Base-by-base conservation (phyloP, 2,329 filamentous ascomycete species). In the Periconia sp. region DNA sequence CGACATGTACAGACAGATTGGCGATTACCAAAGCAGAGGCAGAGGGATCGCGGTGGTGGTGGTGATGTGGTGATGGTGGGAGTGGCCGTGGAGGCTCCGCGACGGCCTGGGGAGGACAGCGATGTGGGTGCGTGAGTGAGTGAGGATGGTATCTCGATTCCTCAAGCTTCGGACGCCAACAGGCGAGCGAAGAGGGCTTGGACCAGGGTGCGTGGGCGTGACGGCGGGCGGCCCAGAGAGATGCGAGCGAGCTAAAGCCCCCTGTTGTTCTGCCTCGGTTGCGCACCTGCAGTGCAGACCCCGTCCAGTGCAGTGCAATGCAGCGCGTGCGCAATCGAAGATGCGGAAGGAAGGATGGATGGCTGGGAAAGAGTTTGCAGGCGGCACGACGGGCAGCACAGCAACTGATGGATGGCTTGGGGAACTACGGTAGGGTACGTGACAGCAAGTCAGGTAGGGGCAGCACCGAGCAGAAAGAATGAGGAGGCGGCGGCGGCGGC, bases 1-100 rank as follows among this genome's bases (percentile, higher is more conserved):
- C 62, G 62, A 63, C 59, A 64, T 61, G 59, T 52, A 63, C 43
- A 23, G 20, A 23, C 43, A 31, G 27, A 10, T 23, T 15, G 23
- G 13, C 17, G 19, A 27, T 13, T 18, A n/a, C 19, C 3, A 23
- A 17, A 23, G 31, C 43, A 31, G 20, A 11, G 6, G 43, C 30
- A 37, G 33, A 37, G 33, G 15, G 17, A 31, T 41, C 31, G 40
- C 33, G 37, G 55, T 56, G 52, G 58, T 50, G 55, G 60, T n/a
- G n/a, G n/a, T n/a, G n/a, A n/a, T n/a, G n/a, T n/a, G n/a, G n/a
- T n/a, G n/a, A n/a, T n/a, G n/a, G n/a, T n/a, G n/a, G n/a, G n/a
- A n/a, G 59, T 59, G 58, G 60, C 52, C 9, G 33, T 37, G 33
- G 46, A 49, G 48, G 47, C 52, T 50, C 45, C 50, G 44, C 48